Percentiles rank a stretch among this genome's conserved stretches.
Evolutionary conservation across 176 grass and related monocot genomes (phyloP).

Genomic region (Cenchrus americanus): DNA sequence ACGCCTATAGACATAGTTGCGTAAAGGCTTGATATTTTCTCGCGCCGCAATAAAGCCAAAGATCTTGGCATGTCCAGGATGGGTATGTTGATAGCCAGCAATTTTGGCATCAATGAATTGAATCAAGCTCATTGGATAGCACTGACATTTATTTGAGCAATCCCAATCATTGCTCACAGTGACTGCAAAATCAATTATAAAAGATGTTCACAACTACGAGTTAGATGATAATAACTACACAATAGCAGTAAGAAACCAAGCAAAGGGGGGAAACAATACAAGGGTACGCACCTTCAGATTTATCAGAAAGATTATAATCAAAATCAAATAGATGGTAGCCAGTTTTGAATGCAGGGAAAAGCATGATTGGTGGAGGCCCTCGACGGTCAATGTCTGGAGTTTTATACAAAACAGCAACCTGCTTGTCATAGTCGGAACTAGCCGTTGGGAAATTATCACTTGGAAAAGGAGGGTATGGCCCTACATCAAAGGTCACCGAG

Average conservation of each 20-base stretch:
- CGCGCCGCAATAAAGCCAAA: neutral
- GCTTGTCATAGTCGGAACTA: constrained; percentile 2
- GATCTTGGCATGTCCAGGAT: neutral
- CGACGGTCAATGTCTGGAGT: neutral
- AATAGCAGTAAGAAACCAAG: neutral
- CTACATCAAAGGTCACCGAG: neutral
- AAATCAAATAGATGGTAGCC: no score
- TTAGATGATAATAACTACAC: neutral
- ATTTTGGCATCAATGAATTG: neutral
- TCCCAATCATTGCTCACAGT: neutral
- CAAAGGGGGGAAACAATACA: no score
- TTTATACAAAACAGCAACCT: neutral
- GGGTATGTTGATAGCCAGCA: neutral
- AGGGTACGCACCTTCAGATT: neutral
- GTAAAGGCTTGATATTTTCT: neutral
- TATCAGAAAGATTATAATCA: no score
- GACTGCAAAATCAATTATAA: neutral
- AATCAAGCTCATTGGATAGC: neutral
- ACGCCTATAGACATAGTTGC: constrained; percentile 33
- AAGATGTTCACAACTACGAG: neutral
- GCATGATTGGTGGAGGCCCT: neutral
- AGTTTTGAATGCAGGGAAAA: neutral
- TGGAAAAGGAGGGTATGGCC: neutral
- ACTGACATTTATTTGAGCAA: no score
- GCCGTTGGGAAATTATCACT: neutral